Conservation (phyloP, 495 filamentous ascomycete species). For the Penicillium mononematosum region DNA sequence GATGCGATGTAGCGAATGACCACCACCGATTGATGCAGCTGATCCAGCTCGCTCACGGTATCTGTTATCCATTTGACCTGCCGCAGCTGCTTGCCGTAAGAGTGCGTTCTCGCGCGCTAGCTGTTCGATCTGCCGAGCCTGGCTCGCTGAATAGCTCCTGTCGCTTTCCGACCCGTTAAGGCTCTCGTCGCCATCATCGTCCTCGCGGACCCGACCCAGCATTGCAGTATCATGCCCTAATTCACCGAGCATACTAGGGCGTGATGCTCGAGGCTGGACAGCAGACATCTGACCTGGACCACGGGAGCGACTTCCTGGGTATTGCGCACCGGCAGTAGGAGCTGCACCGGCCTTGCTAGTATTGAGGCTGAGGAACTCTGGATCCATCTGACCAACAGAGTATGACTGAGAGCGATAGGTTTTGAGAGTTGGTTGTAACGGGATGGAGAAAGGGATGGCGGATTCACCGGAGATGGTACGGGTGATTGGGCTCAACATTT, state of each 20-base stretch:
- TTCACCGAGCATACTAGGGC: constrained; percentile 82
- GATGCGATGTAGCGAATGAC: constrained; percentile 58
- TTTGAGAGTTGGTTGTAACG: constrained; percentile 85
- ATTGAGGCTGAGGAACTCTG: constrained; percentile 52
- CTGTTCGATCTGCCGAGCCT: constrained; percentile 70
- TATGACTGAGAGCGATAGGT: constrained; percentile 96
- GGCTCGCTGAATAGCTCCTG: constrained; percentile 53
- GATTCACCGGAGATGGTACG: constrained; percentile 57
- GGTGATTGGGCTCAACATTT: constrained; percentile 55
- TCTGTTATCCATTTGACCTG: constrained; percentile 58
- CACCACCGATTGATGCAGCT: constrained; percentile 49
- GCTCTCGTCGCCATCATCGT: constrained; percentile 78
- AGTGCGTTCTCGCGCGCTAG: constrained; percentile 71
- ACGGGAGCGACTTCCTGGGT: constrained; percentile 43
- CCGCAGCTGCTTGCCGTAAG: constrained; percentile 58
- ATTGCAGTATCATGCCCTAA: constrained; percentile 67
- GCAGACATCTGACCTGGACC: constrained; percentile 60
- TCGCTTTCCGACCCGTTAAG: constrained; percentile 63
- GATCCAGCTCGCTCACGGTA: constrained; percentile 62
- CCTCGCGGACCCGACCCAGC: constrained; percentile 76
- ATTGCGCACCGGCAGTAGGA: constrained; percentile 35
- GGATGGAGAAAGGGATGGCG: constrained; percentile 81
- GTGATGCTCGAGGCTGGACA: constrained; percentile 77
- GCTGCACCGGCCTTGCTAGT: constrained; percentile 43
- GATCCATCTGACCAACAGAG: constrained; percentile 87